Conservation (phyloP, 2,329 filamentous ascomycete genomes). For the Pseudogymnoascus sp. region DNA sequence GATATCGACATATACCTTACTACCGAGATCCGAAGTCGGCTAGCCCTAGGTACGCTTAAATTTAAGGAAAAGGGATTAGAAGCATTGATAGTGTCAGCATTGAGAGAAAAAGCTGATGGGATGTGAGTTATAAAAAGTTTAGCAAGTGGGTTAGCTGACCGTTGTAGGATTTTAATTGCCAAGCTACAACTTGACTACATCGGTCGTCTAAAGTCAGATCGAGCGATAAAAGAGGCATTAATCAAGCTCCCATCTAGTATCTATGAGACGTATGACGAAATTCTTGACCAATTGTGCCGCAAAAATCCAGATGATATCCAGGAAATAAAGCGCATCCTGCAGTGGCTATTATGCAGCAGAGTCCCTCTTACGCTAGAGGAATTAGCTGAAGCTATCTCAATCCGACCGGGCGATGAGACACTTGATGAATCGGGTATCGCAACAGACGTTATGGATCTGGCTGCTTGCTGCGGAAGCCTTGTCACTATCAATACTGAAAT, state of each 20-base stretch:
- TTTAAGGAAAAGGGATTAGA: slow-evolving; percentile 9
- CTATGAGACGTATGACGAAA: slow-evolving; percentile 13
- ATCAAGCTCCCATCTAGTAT: slow-evolving; percentile 9
- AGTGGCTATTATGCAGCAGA: slow-evolving; percentile 13
- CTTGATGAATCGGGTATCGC: slow-evolving; percentile 13
- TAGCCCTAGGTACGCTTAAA: slow-evolving; percentile 10
- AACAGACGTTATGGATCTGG: slow-evolving; percentile 12
- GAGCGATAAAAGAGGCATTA: slow-evolving; percentile 9
- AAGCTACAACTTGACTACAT: slow-evolving; percentile 15
- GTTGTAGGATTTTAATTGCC: slow-evolving; percentile 12
- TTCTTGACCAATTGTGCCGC: slow-evolving; percentile 11
- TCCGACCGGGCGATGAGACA: slow-evolving; percentile 8
- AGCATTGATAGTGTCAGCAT: neutral
- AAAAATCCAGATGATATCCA: slow-evolving; percentile 10
- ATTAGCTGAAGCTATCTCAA: slow-evolving; percentile 15
- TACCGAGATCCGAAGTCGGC: neutral
- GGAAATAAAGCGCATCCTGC: slow-evolving; percentile 12
- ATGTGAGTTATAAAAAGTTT: slow-evolving; percentile 8
- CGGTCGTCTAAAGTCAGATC: slow-evolving; percentile 10
- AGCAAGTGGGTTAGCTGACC: neutral
- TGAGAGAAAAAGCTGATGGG: slow-evolving; percentile 11
- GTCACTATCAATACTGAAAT: slow-evolving; percentile 6
- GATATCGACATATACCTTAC: slow-evolving; percentile 13
- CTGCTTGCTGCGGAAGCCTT: slow-evolving; percentile 11
- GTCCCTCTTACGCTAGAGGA: slow-evolving; percentile 14